Evolutionary conservation across 2,329 filamentous ascomycete genomes (phyloP), one percentile per base, ranked within the genome.

Genomic region (Aspergillus ibericus): DNA sequence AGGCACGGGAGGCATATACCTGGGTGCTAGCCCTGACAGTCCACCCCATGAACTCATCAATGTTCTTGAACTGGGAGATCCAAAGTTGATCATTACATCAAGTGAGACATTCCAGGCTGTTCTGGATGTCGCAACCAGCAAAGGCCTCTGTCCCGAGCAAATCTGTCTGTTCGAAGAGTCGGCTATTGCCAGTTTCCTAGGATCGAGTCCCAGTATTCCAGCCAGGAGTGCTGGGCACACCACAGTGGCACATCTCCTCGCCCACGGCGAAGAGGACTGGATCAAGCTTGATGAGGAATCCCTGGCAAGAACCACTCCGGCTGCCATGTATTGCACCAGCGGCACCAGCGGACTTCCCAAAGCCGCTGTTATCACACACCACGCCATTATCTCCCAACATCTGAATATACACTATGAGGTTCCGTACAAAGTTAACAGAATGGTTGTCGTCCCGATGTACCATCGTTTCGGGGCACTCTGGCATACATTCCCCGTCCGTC

Each of bases 311-410:
- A 75, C 66, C 65, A 85, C 77, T 9, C 74, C 68, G 25, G 83
- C 71, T 34, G 80, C 65, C 66, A 76, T 74, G 65, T 74, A 70
- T 36, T 83, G 81, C 65, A 83, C 78, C 61, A 81, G 77, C 27
- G 83, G 83, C 1, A 85, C 83, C 0, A 85, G 83, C 0, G 82
- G 82, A 2, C 66, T 85, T 3, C 83, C 83, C 1, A 86, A 86
- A 65, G 82, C 81, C 0, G 81, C 82, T 10, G 77, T 80, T 63
- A 70, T 85, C 40, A 79, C 81, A 0, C 84, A 87, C 64, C 71
- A 77, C 56, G 84, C 84, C 56, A 74, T 83, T 40, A 73, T 82
- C 20, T 79, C 82, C 0, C 78, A 83, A 70, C 72, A 12, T 63
- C 67, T 25, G 71, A 75, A 4, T 76, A 76, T 49, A 70, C 74